phyloP scores from a whole-genome alignment of 805 yeast genomes.

The Teunomyces funiuensis region DNA sequence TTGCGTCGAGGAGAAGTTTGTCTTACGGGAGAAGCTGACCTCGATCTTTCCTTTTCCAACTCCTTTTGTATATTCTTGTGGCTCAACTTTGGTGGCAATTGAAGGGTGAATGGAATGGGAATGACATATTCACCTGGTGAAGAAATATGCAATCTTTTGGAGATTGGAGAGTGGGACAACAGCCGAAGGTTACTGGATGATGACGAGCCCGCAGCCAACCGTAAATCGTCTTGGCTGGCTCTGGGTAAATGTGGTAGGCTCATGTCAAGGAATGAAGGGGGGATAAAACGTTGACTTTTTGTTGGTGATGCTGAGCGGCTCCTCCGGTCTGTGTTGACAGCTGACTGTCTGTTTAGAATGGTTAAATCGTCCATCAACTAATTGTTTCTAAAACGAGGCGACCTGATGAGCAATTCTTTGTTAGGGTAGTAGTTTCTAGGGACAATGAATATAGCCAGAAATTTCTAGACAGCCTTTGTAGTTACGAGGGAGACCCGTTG shows the following conservation, averaged over 20 bases:
- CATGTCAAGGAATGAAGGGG: conserved; percentile 21
- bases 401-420: background rate
- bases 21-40: conserved; percentile 15
- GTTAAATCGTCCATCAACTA: conserved; percentile 10
- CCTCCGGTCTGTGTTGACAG: conserved; percentile 18
- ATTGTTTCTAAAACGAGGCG: background rate
- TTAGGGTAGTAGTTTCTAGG: background rate
- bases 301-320: conserved; percentile 37
- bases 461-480: no score
- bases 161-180: conserved; percentile 36
- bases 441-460: background rate
- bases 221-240: conserved; percentile 22
- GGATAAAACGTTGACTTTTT: conserved; percentile 28
- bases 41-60: conserved; percentile 5
- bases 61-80: conserved; percentile 19
- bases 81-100: conserved; percentile 41
- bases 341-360: conserved; percentile 7
- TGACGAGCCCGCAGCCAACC: conserved; percentile 18
- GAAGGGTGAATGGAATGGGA: conserved; percentile 44
- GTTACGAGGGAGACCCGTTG: no score
- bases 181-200: conserved; percentile 23
- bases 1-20: conserved; percentile 15
- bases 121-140: conserved; percentile 30
- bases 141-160: conserved; percentile 36
- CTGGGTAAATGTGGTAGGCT: conserved; percentile 19